Base-by-base conservation (phyloP, 352 stramenopile genomes). In the Globisporangium spinosum region DNA sequence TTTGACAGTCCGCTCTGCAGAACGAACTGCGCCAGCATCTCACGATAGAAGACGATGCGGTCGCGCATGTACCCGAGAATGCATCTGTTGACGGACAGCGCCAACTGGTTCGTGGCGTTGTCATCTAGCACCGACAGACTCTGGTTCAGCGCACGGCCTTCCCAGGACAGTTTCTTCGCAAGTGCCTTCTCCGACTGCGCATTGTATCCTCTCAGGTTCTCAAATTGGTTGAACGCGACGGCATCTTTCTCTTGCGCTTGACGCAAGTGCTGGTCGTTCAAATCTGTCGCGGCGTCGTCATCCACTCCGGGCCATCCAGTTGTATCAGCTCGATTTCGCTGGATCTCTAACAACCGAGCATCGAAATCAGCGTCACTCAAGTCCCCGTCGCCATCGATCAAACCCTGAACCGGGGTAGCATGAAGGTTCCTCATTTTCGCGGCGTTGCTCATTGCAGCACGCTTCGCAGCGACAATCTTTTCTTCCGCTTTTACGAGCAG, bases 31-130 rank as follows among this genome's bases (percentile, higher is more conserved):
- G 93, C 93, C 34, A 98, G 77, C 78, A 97, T 98, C 53, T 97
- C 94, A 12, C 94, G 92, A 69, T 97, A 98, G 64, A 90, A 94
- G 38, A 98, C 93, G 61, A 96, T 89, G 8, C 96, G 94, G 65
- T 98, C 95, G 2, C 94, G 90, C 90, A 97, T 98, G 80, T 98
- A 98, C 1, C 95, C 93, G 17, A 98, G 78, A 35, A 98, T 85
- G 64, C 89, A 97, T 29, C 94, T 92, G 74, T 98, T 94, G n/a
- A 98, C 93, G 4, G 90, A 88, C 2, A 98, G 62, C 27, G 85
- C 81, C 40, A 93, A 71, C 68, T 85, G 78, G 34, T 73, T 78
- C 4, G 71, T 61, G 7, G 62, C 43, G 4, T 71, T 74, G 32
- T 87, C 80, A 51, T 89, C 78, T 22, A 92, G 59, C 9, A 84